Evolutionary conservation across 2,329 filamentous ascomycete genomes (phyloP).

Genomic region (Monosporascus sp.): DNA sequence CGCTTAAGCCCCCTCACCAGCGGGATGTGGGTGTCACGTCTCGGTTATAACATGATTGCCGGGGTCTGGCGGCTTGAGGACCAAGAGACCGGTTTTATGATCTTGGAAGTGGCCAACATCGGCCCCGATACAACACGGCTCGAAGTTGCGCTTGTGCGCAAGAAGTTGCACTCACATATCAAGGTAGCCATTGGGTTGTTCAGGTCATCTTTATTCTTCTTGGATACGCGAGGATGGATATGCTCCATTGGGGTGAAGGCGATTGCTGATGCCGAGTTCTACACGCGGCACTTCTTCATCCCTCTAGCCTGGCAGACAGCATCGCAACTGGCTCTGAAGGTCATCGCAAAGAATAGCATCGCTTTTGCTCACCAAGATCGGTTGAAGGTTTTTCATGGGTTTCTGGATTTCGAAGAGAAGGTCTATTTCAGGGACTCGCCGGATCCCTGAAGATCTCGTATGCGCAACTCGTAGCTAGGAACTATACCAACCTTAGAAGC

Average conservation of each 20-base stretch:
- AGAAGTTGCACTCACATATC: neutral
- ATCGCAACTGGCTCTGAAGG: conserved; percentile 1
- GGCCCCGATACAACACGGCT: neutral
- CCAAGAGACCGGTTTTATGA: neutral
- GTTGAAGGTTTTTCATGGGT: conserved; percentile 13
- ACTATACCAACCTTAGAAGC: no score
- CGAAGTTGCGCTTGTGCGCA: neutral
- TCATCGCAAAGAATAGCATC: conserved; percentile 3
- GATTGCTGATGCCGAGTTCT: conserved; percentile 1
- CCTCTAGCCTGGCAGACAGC: conserved; percentile 15
- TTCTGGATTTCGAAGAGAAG: conserved; percentile 17
- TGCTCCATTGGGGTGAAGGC: conserved; percentile 13
- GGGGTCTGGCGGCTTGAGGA: no score
- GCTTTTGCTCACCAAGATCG: conserved; percentile 14
- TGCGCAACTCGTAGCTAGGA: no score
- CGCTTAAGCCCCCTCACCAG: no score
- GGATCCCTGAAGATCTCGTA: no score
- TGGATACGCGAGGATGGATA: conserved; percentile 15
- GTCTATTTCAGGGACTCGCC: neutral
- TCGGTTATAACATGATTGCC: no score
- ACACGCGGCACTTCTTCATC: conserved; percentile 15
- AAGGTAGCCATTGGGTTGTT: conserved; percentile 7
- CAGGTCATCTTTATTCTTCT: conserved; percentile 11
- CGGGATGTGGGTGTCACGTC: no score
- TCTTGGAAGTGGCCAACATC: neutral